Conservation (phyloP, 345 rosid species). For the Ceriops decandra region DNA sequence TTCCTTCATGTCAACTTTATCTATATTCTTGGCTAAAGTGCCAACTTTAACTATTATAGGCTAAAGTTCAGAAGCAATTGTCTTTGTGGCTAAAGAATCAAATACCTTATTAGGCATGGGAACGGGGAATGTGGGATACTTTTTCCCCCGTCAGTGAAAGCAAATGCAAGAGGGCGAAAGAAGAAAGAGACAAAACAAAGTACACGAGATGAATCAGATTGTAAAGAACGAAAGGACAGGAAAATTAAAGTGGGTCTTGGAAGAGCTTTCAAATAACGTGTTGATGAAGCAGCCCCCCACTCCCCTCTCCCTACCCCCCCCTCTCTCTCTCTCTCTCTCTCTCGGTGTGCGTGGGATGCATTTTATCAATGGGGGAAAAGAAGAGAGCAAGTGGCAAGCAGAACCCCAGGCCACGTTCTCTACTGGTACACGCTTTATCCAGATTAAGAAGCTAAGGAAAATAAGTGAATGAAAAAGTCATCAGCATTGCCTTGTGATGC, state of each 20-base stretch:
- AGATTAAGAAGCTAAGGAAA: constrained; percentile 8
- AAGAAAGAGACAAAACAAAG: constrained; percentile 30
- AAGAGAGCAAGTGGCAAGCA: constrained; percentile 27
- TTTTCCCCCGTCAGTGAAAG: constrained; percentile 2
- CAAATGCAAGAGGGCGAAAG: background rate
- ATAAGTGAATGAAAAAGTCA: background rate
- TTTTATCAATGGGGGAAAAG: background rate
- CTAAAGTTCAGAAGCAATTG: background rate
- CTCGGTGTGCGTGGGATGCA: background rate
- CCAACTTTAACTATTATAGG: background rate
- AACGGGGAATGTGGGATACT: too few relatives aligned
- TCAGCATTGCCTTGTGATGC: constrained; percentile 17
- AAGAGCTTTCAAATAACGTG: constrained; percentile 10
- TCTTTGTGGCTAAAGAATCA: background rate
- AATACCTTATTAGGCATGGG: too few relatives aligned
- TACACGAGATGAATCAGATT: constrained; percentile 20
- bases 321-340: background rate
- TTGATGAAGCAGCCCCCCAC: constrained; percentile 10
- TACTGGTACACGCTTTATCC: constrained; percentile 32
- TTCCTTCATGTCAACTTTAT: too few relatives aligned
- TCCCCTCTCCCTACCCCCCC: background rate
- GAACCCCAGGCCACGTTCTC: constrained; percentile 38
- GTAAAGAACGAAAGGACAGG: background rate
- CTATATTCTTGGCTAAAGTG: background rate
- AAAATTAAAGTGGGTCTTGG: constrained; percentile 2